Evolutionary conservation across 345 rosid genomes (phyloP), one percentile per base, ranked within the genome.

Genomic region (Gynandropsis gynandra): DNA sequence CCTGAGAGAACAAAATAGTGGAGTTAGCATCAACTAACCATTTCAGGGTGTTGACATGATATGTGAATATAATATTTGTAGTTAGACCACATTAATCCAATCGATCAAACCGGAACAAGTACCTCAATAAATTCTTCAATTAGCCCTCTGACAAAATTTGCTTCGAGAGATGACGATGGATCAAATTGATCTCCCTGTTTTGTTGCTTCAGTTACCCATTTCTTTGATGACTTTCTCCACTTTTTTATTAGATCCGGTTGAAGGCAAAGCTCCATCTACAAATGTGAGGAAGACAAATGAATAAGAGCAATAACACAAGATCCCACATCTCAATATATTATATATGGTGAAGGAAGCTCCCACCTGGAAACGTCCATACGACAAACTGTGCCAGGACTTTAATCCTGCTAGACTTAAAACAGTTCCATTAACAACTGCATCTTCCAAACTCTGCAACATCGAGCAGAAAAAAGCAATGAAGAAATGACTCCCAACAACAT

Each of bases 351-450:
- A 31, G 11, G 34, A 4, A 35, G 37, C 58, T 17, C 48, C 48
- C 37, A 82, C 98, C 96, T 85, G 96, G 70, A 92, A 87, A 59
- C 93, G 93, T 52, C 98, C 98, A 71, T 77, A 84, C 1, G 96
- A 87, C 71, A 92, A 80, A 66, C 95, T 75, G 68, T 80, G 82
- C 98, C 96, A 92, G 58, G 87, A 84, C 29, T 78, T 74, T 47
- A 87, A 65, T 69, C 90, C 80, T 52, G 93, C 96, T 72, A 92
- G 64, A 56, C 81, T 77, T 50, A 92, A 78, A 52, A 78, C 95
- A 17, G 75, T 87, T 66, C 81, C 85, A 39, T 89, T 80, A 45
- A 92, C 98, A 64, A 92, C 67, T 47, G 81, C 93, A 59, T 92
- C 98, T 74, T 92, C 98, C 83, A 92, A 70, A 70, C 98, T 92